A percentile compares a stretch with the other conserved stretches of the same genome.
These are phyloP conservation scores for Aspergillus caelatus DNA, from an alignment of 2,329 filamentous ascomycete species.

Conservation along the genomic window DNA sequence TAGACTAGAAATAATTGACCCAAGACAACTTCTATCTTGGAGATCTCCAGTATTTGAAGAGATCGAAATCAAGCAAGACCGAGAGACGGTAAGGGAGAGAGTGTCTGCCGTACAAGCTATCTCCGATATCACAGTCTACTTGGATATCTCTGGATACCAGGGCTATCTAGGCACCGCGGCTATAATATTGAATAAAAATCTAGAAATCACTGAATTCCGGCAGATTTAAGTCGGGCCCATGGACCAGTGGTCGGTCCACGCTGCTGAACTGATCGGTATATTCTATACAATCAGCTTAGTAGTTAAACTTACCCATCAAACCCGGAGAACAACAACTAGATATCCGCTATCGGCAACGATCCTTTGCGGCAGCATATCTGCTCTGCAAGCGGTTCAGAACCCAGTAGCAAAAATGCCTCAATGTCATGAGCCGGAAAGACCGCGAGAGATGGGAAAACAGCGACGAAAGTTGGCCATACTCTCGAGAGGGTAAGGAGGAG, in stretches of 20 bases:
- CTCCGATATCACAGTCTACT: constrained; percentile 20
- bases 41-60: constrained; percentile 20
- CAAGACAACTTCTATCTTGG: constrained; percentile 23
- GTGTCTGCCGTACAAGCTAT: constrained; percentile 13
- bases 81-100: constrained; percentile 21
- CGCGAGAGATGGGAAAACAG: too few relatives aligned
- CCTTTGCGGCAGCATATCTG: constrained; percentile 17
- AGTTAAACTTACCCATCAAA: constrained; percentile 7
- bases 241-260: constrained; percentile 19
- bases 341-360: constrained; percentile 10
- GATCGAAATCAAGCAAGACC: constrained; percentile 25
- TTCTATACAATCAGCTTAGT: constrained; percentile 15
- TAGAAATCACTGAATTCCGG: background rate
- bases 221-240: constrained; percentile 13
- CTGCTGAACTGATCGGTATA: constrained; percentile 21
- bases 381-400: constrained; percentile 8
- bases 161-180: constrained; percentile 19
- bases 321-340: background rate
- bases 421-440: too few relatives aligned
- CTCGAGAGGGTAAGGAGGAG: too few relatives aligned
- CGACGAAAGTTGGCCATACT: too few relatives aligned
- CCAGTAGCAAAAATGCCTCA: too few relatives aligned
- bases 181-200: background rate
- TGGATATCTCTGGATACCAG: constrained; percentile 22
- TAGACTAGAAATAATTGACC: constrained; percentile 29